Evolutionary conservation across 495 filamentous ascomycete genomes (phyloP), one percentile per base, ranked within the genome.

Genomic region (Lindgomyces ingoldianus): DNA sequence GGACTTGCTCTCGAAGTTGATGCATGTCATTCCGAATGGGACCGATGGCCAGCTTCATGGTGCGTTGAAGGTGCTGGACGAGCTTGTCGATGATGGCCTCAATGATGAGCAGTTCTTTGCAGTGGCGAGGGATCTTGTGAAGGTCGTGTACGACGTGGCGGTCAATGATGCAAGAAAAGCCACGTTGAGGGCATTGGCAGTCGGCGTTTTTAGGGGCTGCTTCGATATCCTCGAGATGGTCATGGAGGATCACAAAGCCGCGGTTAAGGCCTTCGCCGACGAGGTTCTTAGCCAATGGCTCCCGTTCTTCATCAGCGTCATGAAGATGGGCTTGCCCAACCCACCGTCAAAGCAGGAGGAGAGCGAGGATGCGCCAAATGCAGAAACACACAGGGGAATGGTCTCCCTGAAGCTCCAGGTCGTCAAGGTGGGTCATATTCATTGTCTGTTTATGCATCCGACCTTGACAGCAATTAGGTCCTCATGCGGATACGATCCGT

Each of bases 161-260:
- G 82, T 87, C 42, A 89, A 90, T 67, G 84, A 88, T 29, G 76
- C 78, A 30, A 87, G 90, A 70, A 91, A 89, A 64, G 81, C 87
- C 16, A 85, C 83, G 24, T 78, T 96, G 50, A 84, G 94, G 26
- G 89, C 90, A 41, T 77, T 98, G 68, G 90, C 95, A 18, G 85
- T 96, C 11, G 86, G 87, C 21, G 89, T 96, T 41, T 97, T 98
- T 80, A 84, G 89, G 21, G 85, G 86, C 24, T 96, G 90, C 75
- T 93, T 98, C 72, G 91, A 98, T 74, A 91, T 91, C 54, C 83
- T 98, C 79, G 92, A 97, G 74, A 93, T 96, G 81, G 89, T 98
- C 60, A 87, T 95, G 78, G 92, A 96, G 62, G 90, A 92, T 61
- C 89, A 97, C 75, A 89, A 90, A 71, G 81, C 77, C 42, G 89